Percentiles rank a stretch among this genome's conserved stretches.
Evolutionary conservation across 2,329 filamentous ascomycete genomes (phyloP).

Genomic region (Fusarium oligoseptatum): DNA sequence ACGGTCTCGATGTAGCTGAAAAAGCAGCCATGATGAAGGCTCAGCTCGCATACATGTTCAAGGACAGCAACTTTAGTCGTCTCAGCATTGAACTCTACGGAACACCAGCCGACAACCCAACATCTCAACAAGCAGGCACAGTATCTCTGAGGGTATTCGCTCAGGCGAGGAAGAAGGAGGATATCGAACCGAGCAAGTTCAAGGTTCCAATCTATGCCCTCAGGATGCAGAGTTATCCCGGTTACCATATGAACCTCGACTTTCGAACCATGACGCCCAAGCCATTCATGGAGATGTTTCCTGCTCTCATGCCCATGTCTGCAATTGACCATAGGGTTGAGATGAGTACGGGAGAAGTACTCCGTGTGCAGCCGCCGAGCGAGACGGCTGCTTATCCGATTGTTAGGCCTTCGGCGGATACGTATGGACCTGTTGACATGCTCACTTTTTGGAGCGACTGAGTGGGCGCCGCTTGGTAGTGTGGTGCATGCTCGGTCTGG

Average conservation of each 20-base stretch:
- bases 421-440: constrained; percentile 41
- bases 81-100: constrained; percentile 55
- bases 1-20: constrained; percentile 57
- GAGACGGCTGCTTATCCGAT: constrained; percentile 42
- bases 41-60: constrained; percentile 53
- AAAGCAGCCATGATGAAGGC: constrained; percentile 60
- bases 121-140: constrained; percentile 61
- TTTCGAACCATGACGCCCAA: constrained; percentile 59
- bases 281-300: constrained; percentile 60
- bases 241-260: constrained; percentile 59
- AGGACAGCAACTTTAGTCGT: constrained; percentile 51
- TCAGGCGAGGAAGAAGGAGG: constrained; percentile 57
- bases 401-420: constrained; percentile 46
- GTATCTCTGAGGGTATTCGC: constrained; percentile 62
- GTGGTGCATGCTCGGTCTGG: constrained; percentile 51
- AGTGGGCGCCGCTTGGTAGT: constrained; percentile 47
- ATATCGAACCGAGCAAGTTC: constrained; percentile 53
- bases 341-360: constrained; percentile 35
- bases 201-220: constrained; percentile 54
- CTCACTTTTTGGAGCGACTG: constrained; percentile 46
- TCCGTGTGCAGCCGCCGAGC: constrained; percentile 37
- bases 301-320: constrained; percentile 49
- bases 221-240: constrained; percentile 57
- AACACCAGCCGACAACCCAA: constrained; percentile 54
- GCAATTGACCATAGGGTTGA: constrained; percentile 48